These are phyloP conservation scores for Russula sp. DNA, from an alignment of 768 basidiomycete genomes.

Conservation along the genomic window DNA sequence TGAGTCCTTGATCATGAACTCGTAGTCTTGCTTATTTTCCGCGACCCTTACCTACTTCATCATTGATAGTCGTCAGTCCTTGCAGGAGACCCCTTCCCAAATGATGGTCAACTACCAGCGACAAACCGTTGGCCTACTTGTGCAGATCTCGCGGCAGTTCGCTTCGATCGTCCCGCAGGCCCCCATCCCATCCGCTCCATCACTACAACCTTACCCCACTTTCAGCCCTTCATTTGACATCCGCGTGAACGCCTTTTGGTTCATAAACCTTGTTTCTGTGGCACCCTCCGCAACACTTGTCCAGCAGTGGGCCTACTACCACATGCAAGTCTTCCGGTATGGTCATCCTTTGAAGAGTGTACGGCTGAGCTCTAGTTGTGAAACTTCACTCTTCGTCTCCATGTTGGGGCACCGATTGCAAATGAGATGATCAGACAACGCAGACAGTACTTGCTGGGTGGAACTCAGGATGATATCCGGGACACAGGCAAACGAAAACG, in stretches of 20 bases:
- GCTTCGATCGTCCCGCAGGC: neutral
- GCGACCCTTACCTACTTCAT: constrained; percentile 11
- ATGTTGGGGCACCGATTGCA: too few relatives aligned
- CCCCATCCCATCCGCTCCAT: neutral
- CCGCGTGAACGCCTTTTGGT: constrained; percentile 40
- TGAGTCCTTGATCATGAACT: neutral
- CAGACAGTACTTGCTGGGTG: too few relatives aligned
- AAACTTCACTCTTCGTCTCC: too few relatives aligned
- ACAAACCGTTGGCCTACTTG: constrained; percentile 7
- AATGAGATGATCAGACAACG: too few relatives aligned
- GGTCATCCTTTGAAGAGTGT: constrained; percentile 31
- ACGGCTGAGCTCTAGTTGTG: constrained; percentile 26
- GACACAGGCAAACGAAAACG: too few relatives aligned
- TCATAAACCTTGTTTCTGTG: constrained; percentile 31
- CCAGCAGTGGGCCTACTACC: constrained; percentile 45
- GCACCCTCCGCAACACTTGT: constrained; percentile 43
- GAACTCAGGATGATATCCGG: too few relatives aligned
- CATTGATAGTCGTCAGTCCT: neutral
- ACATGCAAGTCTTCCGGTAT: constrained; percentile 29
- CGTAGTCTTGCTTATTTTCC: constrained; percentile 17
- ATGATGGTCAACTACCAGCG: neutral
- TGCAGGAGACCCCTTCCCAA: neutral
- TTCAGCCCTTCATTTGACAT: constrained; percentile 29
- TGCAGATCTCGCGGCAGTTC: constrained; percentile 13
- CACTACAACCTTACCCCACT: neutral